Conservation (phyloP, 331 rosid species). For the Acacia pycnantha region DNA sequence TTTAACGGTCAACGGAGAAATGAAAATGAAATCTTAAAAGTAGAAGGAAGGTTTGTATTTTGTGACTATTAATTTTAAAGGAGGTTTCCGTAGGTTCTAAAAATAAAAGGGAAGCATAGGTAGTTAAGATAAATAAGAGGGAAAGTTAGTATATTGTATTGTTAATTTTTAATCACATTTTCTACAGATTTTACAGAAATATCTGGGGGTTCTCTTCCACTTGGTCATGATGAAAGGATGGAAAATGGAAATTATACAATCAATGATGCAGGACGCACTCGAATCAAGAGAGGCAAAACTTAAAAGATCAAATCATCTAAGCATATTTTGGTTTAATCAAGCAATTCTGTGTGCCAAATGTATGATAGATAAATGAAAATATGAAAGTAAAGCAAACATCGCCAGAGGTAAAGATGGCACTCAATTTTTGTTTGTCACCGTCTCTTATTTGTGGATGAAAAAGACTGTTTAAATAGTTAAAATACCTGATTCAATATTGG, state of each 20-base stretch:
- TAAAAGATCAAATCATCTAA: background rate
- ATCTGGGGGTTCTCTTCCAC: constrained; percentile 7
- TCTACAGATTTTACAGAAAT: constrained; percentile 20
- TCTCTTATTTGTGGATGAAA: constrained; percentile 23
- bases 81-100: background rate
- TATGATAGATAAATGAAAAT: constrained; percentile 22
- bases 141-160: background rate
- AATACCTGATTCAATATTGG: constrained; percentile 91
- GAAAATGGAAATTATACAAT: background rate
- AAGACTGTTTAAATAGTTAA: constrained; percentile 18
- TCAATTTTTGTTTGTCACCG: constrained; percentile 10
- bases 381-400: constrained; percentile 17
- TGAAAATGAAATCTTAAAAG: no score
- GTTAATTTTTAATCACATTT: background rate
- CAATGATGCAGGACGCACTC: background rate
- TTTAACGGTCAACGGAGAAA: no score
- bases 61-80: background rate
- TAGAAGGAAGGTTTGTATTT: background rate
- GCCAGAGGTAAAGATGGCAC: constrained; percentile 17
- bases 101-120: background rate
- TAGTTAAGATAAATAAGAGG: no score
- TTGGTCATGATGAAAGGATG: constrained; percentile 7
- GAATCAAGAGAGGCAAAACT: background rate
- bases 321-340: background rate
- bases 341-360: constrained; percentile 11